Evolutionary conservation across 345 rosid species (phyloP).

Genomic region (Psidium friedrichsthalianum): DNA sequence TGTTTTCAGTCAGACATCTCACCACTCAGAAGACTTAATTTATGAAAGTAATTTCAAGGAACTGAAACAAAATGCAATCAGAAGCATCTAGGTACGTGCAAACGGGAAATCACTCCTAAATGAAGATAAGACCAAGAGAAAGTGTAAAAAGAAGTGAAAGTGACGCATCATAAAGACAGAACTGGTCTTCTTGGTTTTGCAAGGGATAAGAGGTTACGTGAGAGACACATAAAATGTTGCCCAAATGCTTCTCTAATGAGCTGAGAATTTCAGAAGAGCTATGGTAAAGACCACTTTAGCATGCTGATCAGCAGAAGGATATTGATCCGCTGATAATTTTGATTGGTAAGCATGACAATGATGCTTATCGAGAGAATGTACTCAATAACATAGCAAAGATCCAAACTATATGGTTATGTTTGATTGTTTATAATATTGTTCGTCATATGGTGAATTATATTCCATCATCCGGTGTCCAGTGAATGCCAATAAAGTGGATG

Average conservation of each 20-base stretch:
- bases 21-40: not conserved
- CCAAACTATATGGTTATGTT: not conserved
- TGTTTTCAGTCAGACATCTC: not conserved
- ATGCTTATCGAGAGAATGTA: not conserved
- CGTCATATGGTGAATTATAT: not conserved
- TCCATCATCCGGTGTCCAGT: not conserved
- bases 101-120: not conserved
- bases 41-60: not conserved
- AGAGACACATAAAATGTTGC: not conserved
- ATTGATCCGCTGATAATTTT: not conserved
- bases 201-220: not conserved
- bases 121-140: not conserved
- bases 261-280: not conserved
- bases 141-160: not conserved
- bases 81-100: not conserved
- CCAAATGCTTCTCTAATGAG: not conserved
- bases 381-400: not conserved
- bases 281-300: not conserved
- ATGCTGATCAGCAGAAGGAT: not conserved
- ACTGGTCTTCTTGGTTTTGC: not conserved
- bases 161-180: not conserved
- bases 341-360: not conserved
- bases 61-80: not conserved
- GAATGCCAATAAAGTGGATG: not conserved
- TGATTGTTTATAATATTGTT: not conserved